Percentiles rank a stretch among this genome's conserved stretches.
These are phyloP conservation scores for Suillus subalutaceus DNA, from an alignment of 768 basidiomycete genomes.

Conservation along the genomic window DNA sequence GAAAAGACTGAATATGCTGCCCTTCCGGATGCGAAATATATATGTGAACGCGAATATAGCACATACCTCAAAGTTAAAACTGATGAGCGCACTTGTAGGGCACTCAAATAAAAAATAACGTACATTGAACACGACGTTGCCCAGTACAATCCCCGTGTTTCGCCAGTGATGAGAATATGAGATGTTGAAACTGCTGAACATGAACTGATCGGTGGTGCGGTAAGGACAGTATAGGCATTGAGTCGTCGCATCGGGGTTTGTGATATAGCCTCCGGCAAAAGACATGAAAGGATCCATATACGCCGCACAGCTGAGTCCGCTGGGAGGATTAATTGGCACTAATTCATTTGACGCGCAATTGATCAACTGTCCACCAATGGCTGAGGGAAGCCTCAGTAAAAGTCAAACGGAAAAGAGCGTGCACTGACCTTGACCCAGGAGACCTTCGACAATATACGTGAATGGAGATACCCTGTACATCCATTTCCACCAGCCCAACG, in stretches of 20 bases:
- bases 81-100: not conserved
- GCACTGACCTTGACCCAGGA: conserved; percentile 30
- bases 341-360: conserved; percentile 57
- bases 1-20: conserved; percentile 1
- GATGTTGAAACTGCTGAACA: conserved; percentile 56
- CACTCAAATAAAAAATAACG: conserved; percentile 21
- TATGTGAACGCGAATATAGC: conserved; percentile 1
- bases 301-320: conserved; percentile 51
- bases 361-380: conserved; percentile 44
- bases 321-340: conserved; percentile 53
- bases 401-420: not conserved
- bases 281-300: conserved; percentile 57
- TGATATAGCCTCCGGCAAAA: conserved; percentile 56
- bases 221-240: conserved; percentile 60
- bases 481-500: conserved; percentile 37
- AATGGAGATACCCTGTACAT: conserved; percentile 50
- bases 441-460: conserved; percentile 54
- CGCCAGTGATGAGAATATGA: conserved; percentile 57
- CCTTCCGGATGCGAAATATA: not conserved
- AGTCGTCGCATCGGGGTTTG: conserved; percentile 54
- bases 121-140: conserved; percentile 52
- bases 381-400: conserved; percentile 24
- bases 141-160: conserved; percentile 55
- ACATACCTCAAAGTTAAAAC: not conserved
- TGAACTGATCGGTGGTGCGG: conserved; percentile 50